Evolutionary conservation across 2,329 filamentous ascomycete genomes (phyloP).

Genomic region (Fusarium albidum): DNA sequence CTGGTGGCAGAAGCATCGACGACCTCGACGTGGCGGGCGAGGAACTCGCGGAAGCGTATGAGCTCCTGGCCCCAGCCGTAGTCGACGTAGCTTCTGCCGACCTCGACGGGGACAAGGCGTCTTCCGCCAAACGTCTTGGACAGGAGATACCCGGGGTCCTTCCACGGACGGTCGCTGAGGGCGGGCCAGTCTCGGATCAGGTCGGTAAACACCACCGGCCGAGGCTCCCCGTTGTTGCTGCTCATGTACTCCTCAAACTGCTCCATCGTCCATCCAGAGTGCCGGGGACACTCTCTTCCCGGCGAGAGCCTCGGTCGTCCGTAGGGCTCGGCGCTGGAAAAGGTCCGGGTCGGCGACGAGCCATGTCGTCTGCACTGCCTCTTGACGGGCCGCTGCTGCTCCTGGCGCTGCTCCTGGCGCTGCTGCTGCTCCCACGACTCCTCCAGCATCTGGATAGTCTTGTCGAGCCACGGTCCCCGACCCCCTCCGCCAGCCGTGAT

Average conservation of each 20-base stretch:
- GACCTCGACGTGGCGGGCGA: slow-evolving; percentile 65
- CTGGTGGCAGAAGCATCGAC: slow-evolving; percentile 34
- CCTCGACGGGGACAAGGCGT: slow-evolving; percentile 84
- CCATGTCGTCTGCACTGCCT: slow-evolving; percentile 23
- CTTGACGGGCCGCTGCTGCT: slow-evolving; percentile 33
- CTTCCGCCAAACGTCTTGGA: slow-evolving; percentile 77
- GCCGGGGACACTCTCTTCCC: slow-evolving; percentile 37
- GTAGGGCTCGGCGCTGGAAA: slow-evolving; percentile 42
- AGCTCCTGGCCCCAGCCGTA: slow-evolving; percentile 85
- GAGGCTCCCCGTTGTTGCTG: slow-evolving; percentile 49
- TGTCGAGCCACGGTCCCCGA: slow-evolving; percentile 57
- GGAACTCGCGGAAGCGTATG: slow-evolving; percentile 76
- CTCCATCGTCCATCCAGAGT: slow-evolving; percentile 59
- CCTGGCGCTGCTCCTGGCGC: slow-evolving; percentile 20
- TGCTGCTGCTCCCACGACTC: slow-evolving; percentile 32
- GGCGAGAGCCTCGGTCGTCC: slow-evolving; percentile 39
- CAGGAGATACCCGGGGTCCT: slow-evolving; percentile 75
- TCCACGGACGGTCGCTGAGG: slow-evolving; percentile 73
- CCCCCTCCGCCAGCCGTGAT: slow-evolving; percentile 76
- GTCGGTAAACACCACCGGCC: slow-evolving; percentile 75
- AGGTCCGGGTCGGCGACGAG: slow-evolving; percentile 14
- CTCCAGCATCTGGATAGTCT: slow-evolving; percentile 56
- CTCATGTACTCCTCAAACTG: slow-evolving; percentile 70
- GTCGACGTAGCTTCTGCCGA: slow-evolving; percentile 89
- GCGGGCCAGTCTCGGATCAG: slow-evolving; percentile 79